A percentile compares a stretch with the other conserved stretches of the same genome.
phyloP scores from a whole-genome alignment of 2,329 filamentous ascomycete species.

The Neopestalotiopsis rosae region DNA sequence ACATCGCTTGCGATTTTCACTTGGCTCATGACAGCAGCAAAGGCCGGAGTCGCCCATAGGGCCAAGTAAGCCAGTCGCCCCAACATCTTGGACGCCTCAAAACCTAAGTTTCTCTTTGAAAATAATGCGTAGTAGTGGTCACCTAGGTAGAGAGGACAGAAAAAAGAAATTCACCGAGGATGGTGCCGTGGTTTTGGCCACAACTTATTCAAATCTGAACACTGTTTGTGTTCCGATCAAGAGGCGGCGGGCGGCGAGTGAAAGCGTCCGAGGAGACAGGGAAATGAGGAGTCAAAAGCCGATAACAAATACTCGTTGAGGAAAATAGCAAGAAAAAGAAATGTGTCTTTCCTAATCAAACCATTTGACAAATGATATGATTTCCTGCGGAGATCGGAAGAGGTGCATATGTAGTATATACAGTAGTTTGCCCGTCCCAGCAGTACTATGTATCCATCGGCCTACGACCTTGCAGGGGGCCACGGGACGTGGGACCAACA shows the following conservation, averaged over 20 bases:
- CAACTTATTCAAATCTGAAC: background rate
- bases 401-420: background rate
- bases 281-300: background rate
- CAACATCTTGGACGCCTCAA: constrained; percentile 6
- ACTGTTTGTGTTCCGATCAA: background rate
- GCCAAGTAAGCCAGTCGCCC: constrained; percentile 13
- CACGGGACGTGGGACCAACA: background rate
- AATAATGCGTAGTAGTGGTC: background rate
- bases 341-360: background rate
- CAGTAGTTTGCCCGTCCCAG: too few relatives aligned
- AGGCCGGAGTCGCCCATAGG: constrained; percentile 9
- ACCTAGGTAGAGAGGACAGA: background rate
- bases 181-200: background rate
- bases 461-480: constrained; percentile 3
- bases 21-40: constrained; percentile 24
- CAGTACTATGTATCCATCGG: background rate
- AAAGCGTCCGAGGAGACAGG: background rate
- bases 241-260: background rate
- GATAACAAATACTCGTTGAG: background rate
- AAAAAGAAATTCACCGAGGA: background rate
- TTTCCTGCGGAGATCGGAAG: constrained; percentile 2
- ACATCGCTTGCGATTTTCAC: constrained; percentile 17
- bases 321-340: background rate
- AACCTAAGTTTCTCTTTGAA: background rate
- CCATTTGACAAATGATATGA: background rate